phyloP scores from a whole-genome alignment of 108 stramenopile species.

The Pseudonitzschia delicatissima region DNA sequence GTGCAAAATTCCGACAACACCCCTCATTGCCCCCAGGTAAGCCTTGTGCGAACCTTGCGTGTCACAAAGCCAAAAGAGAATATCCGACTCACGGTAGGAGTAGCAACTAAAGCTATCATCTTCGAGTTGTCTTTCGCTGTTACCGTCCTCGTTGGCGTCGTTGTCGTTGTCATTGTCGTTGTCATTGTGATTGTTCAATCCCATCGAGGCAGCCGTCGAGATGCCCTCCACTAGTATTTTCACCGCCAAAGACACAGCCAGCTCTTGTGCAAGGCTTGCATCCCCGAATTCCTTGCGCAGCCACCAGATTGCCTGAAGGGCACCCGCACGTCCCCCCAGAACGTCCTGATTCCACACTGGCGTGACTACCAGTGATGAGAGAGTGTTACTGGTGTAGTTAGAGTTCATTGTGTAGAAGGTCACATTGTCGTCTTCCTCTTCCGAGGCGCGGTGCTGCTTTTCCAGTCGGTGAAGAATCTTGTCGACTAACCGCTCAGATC shows the following conservation, averaged over 20 bases:
- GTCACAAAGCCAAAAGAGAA: conserved; percentile 6
- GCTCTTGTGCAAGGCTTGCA: conserved; percentile 23
- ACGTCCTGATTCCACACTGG: conserved; percentile 42
- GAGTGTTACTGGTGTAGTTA: not conserved
- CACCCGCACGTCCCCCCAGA: conserved; percentile 57
- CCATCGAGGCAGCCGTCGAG: conserved; percentile 12
- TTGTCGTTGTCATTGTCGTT: conserved; percentile 2
- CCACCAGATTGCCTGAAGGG: conserved; percentile 42
- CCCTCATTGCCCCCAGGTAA: conserved; percentile 76
- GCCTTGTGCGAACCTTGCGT: conserved; percentile 27
- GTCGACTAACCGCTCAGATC: not conserved
- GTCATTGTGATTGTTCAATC: not conserved
- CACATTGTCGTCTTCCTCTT: not conserved
- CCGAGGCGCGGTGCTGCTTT: not conserved
- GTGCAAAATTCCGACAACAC: conserved; percentile 64
- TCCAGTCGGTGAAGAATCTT: not conserved
- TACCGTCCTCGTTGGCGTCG: conserved; percentile 47
- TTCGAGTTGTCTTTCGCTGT: not conserved
- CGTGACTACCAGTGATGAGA: not conserved
- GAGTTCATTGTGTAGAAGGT: not conserved
- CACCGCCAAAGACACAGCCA: conserved; percentile 19
- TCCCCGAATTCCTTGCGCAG: conserved; percentile 23
- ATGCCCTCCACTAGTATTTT: conserved; percentile 40
- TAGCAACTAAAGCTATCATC: no score
- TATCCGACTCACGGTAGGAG: no score